phyloP scores from a whole-genome alignment of 257 asterid species.

The Gentiana dahurica region DNA sequence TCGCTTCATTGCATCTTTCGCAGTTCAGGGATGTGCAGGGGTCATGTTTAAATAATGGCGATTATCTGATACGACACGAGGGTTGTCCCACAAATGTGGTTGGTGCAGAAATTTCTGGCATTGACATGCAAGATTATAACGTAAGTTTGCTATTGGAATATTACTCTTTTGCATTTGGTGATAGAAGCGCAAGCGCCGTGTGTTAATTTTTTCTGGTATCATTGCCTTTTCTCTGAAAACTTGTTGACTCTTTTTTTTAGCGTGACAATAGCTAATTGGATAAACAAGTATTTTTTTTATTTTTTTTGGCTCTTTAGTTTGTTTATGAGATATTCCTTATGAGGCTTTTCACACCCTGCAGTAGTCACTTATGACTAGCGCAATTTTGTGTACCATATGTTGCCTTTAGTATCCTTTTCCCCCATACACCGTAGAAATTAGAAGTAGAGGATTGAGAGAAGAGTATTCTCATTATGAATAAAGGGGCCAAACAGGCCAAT shows the following conservation, averaged over 20 bases:
- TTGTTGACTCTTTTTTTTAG: no score
- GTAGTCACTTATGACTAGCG: no score
- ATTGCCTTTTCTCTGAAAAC: not conserved
- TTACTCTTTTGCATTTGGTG: not conserved
- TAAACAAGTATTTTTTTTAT: not conserved
- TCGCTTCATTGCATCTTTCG: constrained; percentile 20
- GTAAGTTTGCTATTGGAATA: constrained; percentile 31
- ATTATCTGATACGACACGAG: constrained; percentile 23
- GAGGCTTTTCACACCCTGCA: no score
- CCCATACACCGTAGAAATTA: no score
- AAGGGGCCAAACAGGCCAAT: no score
- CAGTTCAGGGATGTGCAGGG: constrained; percentile 23
- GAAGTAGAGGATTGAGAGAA: no score
- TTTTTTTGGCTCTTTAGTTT: not conserved
- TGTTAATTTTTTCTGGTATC: not conserved
- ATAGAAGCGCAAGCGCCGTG: no score
- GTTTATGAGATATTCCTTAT: no score
- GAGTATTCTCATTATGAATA: no score
- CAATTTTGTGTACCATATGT: no score
- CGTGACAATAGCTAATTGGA: no score
- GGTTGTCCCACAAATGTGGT: constrained; percentile 24
- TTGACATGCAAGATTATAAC: constrained; percentile 30
- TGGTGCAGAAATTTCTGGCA: constrained; percentile 34
- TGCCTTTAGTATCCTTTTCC: no score
- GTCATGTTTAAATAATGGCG: constrained; percentile 25